Base-by-base conservation (phyloP, 164 flowering plant genomes). In the Nymphaea thermarum region DNA sequence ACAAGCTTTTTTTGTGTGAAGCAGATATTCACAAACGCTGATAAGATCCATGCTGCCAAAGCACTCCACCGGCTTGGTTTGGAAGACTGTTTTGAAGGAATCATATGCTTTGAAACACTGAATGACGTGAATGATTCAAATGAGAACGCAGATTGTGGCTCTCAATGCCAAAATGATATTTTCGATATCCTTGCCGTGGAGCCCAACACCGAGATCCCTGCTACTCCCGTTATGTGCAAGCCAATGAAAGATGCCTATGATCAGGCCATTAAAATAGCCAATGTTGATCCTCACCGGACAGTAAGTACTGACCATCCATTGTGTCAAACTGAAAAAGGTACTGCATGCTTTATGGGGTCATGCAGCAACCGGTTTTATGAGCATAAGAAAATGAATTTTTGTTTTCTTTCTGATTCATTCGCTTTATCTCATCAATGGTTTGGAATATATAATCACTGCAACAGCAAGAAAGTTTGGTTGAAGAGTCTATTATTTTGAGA, bases 41-140 rank as follows among this genome's bases (percentile, higher is more conserved):
- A 95, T 67, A 81, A 82, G 82, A 74, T 66, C 16, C 99, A 95
- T 75, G 94, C 87, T 3, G 79, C 77, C 8, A 80, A 77, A 75
- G 87, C 72, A 69, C 85, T 95, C 53, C 71, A 69, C 67, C 80
- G 77, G 73, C 91, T 95, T 66, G 96, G 98, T 6, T 73, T 95
- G 75, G 91, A 89, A 76, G 99, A 80, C 75, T 89, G 97, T 72
- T 95, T 95, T 67, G 97, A 95, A 65, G 77, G 82, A 15, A 73
- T 95, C 61, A 84, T 92, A 64, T 84, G 88, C 72, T 95, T 95
- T 66, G 99, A 95, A 80, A 83, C 93, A 42, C 71, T 95, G 43
- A 92, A 95, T 75, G 77, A 83, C 36, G 42, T 69, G 14, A 72
- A 74, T 43, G n/a, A 75, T 36, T 70, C 67, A 55, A 74, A 65